Base-by-base conservation (phyloP, 192 early-diverging fungal genomes). In the Pilaira anomala region DNA sequence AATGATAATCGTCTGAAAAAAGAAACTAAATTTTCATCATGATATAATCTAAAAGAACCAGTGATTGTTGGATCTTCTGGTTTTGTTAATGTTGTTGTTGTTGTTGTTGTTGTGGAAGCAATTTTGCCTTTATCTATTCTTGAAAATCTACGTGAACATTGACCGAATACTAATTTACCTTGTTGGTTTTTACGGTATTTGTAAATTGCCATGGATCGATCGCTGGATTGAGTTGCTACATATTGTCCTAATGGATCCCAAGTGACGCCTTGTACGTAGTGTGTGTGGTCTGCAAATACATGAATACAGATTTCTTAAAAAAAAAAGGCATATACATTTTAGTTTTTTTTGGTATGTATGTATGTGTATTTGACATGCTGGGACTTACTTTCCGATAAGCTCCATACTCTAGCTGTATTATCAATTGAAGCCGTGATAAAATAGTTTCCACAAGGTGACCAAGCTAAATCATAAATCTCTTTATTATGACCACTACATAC, bases 191-290 rank as follows among this genome's bases (percentile, higher is more conserved):
- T 58, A 18, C 48, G 19, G 44, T 50, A 67, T 25, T 48, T 60
- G 18, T 75, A 66, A 7, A 69, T 56, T 8, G 59, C 54, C 9
- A 69, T 39, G 8, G 48, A 93, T 76, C 95, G 75, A 66, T 98
- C 96, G 73, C 90, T 94, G 76, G 93, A 91, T 72, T 96, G 96
- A 5, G 94, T 90, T 6, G 89, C 92, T 14, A 98, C 72, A 72
- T 82, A 98, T 65, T 90, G 72, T 41, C 87, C 88, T 13, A 91
- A 68, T 7, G 96, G 94, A 72, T 98, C 96, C 96, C 96, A 98
- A 19, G 88, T 83, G 11, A 98, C 91, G 40, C 96, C 96, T 74
- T 98, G 96, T n/a, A 98, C 93, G 66, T 93, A 95, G 61, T 97
- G 91, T 41, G 78, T 78, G 72, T 98, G 96, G 60, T 96, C 86